phyloP scores from a whole-genome alignment of 345 rosid species.

The Populus alba region DNA sequence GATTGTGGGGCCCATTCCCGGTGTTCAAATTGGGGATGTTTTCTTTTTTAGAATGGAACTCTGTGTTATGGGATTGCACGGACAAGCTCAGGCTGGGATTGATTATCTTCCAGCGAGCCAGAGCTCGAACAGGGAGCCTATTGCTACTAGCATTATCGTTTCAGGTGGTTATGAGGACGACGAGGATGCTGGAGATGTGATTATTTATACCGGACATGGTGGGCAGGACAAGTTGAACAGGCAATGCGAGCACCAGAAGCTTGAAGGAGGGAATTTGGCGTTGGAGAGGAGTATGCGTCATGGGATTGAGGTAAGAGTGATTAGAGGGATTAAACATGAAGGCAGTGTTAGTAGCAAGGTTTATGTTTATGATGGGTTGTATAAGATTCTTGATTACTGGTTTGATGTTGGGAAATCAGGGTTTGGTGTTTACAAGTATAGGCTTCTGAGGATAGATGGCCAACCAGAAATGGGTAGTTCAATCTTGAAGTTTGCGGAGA shows the following conservation, averaged over 20 bases:
- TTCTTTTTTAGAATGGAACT: conserved; percentile 81
- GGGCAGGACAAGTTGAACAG: conserved; percentile 67
- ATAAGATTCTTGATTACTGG: conserved; percentile 79
- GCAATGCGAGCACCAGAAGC: conserved; percentile 71
- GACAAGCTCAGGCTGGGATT: conserved; percentile 84
- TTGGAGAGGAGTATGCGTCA: conserved; percentile 79
- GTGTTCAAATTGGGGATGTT: conserved; percentile 68
- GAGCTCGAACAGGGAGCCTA: conserved; percentile 76
- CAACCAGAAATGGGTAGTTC: conserved; percentile 84
- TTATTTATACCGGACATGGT: conserved; percentile 82
- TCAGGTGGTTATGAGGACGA: conserved; percentile 93
- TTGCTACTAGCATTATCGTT: conserved; percentile 82
- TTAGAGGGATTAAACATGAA: conserved; percentile 66
- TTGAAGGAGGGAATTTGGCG: conserved; percentile 88
- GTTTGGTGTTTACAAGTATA: conserved; percentile 79
- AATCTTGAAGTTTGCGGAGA: conserved; percentile 57
- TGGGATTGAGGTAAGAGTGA: conserved; percentile 73
- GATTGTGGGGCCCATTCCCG: conserved; percentile 83
- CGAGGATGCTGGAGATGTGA: conserved; percentile 65
- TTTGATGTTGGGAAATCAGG: conserved; percentile 90
- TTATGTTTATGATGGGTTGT: conserved; percentile 87
- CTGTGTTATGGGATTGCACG: conserved; percentile 79
- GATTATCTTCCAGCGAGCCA: conserved; percentile 60
- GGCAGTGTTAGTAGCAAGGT: conserved; percentile 48
- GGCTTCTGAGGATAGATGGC: conserved; percentile 68